Conservation (phyloP, 208 protist genomes). For the Leishmania tarentolae region DNA sequence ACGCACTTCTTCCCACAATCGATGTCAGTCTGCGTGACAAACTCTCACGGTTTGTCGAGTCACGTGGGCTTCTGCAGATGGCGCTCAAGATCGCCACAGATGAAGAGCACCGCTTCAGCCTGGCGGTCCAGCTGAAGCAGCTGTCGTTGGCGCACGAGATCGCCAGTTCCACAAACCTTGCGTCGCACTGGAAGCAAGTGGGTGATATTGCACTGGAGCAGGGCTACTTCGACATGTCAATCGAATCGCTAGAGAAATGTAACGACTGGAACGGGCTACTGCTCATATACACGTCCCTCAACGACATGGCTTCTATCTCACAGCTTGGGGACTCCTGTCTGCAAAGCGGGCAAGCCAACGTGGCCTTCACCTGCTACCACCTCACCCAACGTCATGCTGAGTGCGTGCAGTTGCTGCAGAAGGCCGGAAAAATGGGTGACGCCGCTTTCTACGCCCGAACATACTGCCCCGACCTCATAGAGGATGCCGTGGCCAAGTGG, state of each 20-base stretch:
- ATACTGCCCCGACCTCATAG: constrained; percentile 86
- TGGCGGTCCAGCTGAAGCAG: constrained; percentile 91
- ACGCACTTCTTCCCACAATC: constrained; percentile 79
- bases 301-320: constrained; percentile 72
- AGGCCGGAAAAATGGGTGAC: constrained; percentile 86
- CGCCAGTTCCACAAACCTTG: constrained; percentile 50
- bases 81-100: constrained; percentile 95
- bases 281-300: constrained; percentile 76
- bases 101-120: constrained; percentile 95
- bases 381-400: constrained; percentile 72
- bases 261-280: constrained; percentile 76
- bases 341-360: constrained; percentile 83
- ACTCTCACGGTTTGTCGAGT: constrained; percentile 96
- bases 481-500: constrained; percentile 90
- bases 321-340: constrained; percentile 69
- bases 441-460: constrained; percentile 97
- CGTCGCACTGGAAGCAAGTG: constrained; percentile 95
- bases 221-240: constrained; percentile 82
- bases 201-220: constrained; percentile 91
- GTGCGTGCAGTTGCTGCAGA: constrained; percentile 89
- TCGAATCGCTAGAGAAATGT: constrained; percentile 62
- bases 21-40: constrained; percentile 79
- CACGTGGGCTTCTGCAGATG: constrained; percentile 89
- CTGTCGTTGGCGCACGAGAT: constrained; percentile 85
- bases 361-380: constrained; percentile 95